These are phyloP conservation scores for Cochlearia excelsa DNA, from an alignment of 345 rosid species.

Conservation along the genomic window DNA sequence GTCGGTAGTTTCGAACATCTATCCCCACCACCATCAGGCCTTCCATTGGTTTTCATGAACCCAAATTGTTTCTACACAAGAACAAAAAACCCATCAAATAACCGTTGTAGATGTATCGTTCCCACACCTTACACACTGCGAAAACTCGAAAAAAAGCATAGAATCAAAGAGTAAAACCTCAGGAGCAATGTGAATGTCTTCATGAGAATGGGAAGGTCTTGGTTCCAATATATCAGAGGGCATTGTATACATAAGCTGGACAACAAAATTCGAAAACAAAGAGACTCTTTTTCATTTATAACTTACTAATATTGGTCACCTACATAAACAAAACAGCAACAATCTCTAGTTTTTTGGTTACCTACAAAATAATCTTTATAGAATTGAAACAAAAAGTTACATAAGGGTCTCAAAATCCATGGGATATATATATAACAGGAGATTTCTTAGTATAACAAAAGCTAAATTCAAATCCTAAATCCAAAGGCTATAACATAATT, in stretches of 20 bases:
- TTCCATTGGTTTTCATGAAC: constrained; percentile 49
- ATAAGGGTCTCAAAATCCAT: constrained; percentile 13
- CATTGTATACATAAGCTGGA: constrained; percentile 37
- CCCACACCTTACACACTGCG: no score
- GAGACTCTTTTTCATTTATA: background rate
- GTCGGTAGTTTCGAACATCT: constrained; percentile 37
- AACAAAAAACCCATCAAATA: constrained; percentile 25
- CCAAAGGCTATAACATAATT: background rate
- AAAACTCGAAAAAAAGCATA: background rate
- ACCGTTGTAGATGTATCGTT: no score
- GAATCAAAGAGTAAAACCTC: constrained; percentile 44
- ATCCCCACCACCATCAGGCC: constrained; percentile 48
- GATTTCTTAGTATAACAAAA: constrained; percentile 12
- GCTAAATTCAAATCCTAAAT: constrained; percentile 5
- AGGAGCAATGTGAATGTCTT: constrained; percentile 43
- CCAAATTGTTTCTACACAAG: constrained; percentile 60
- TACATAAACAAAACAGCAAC: constrained; percentile 17
- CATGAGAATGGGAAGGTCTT: constrained; percentile 39
- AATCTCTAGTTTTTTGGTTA: background rate
- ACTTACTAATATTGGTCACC: constrained; percentile 14
- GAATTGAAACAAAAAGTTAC: no score
- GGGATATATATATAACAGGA: constrained; percentile 19
- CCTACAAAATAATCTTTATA: background rate
- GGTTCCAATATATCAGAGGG: constrained; percentile 63
- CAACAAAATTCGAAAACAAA: constrained; percentile 23